Base-by-base conservation (phyloP, 768 basidiomycete genomes). In the Xerocomus spinulosus region DNA sequence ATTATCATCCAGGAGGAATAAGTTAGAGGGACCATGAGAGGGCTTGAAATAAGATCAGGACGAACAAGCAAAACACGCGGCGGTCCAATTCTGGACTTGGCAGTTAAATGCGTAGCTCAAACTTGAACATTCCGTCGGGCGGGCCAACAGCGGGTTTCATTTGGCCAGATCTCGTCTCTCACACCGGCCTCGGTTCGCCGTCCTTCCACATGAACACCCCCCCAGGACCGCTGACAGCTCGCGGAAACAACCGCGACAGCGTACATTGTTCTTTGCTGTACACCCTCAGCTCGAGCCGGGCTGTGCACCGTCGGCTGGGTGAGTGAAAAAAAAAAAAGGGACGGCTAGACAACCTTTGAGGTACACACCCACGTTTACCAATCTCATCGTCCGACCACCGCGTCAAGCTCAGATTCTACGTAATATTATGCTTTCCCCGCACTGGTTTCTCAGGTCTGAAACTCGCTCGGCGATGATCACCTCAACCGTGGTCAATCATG, bases 161-260 rank as follows among this genome's bases (percentile, higher is more conserved):
- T 61, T 56, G 62, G 50, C 55, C 33, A 28, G 30, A 18, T 35
- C 9, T 12, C 38, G 13, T 25, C 46, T 66, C 65, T 49, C 65
- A 67, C 65, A 57, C 42, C 65, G 65, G 65, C 51, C 60, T 44
- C 32, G 9, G 8, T 17, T 56, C 46, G 38, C 65, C 65, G 65
- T 32, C 7, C 42, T 17, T 10, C 24, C 44, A 49, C 52, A 44
- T 51, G 42, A 38, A 21, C 46, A 23, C 5, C 5, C 29, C 6
- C 4, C 12, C 23, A 51, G 20, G 38, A 1, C 25, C 37, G 44
- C 24, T 37, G 34, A 35, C 43, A 35, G 20, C 38, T 39, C 38
- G 24, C 38, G 38, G 38, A 39, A 39, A 39, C 38, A 39, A 39
- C 38, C 38, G 38, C 20, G 6, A 20, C 18, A 37, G 20, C 21